Percentiles rank a stretch among this genome's conserved stretches.
These are phyloP conservation scores for Backusella australiensis DNA, from an alignment of 192 early-diverging fungal genomes.

Conservation along the genomic window DNA sequence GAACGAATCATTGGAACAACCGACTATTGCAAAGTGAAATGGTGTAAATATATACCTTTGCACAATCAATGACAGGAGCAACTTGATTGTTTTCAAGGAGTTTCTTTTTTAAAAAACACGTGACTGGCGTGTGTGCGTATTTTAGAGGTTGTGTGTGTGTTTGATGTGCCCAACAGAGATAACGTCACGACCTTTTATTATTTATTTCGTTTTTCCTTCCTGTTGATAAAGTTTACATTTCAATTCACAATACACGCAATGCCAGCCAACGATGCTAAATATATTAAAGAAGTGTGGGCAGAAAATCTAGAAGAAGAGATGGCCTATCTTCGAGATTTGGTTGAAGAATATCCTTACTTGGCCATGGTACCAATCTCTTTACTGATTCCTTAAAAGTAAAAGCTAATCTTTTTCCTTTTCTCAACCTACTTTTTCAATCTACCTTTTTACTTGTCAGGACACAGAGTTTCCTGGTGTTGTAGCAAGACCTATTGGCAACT, in stretches of 20 bases:
- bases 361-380: constrained; percentile 74
- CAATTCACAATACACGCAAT: constrained; percentile 13
- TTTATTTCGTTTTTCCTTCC: neutral
- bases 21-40: no score
- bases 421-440: neutral
- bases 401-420: constrained; percentile 2
- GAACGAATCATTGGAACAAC: no score
- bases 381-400: neutral
- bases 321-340: constrained; percentile 77
- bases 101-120: no score
- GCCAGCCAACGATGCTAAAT: constrained; percentile 38
- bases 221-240: neutral
- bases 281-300: constrained; percentile 88
- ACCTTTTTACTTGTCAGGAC: constrained; percentile 56
- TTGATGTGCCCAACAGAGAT: neutral
- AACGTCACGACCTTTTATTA: neutral
- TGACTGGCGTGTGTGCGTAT: no score
- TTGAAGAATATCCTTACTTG: constrained; percentile 91
- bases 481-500: constrained; percentile 96
- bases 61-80: no score
- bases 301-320: constrained; percentile 96
- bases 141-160: neutral
- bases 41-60: no score
- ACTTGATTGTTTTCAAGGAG: no score
- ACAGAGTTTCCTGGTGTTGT: constrained; percentile 99